A percentile compares a stretch with the other conserved stretches of the same genome.
phyloP scores from a whole-genome alignment of 2,329 filamentous ascomycete species.

The Aspergillus sergii region DNA sequence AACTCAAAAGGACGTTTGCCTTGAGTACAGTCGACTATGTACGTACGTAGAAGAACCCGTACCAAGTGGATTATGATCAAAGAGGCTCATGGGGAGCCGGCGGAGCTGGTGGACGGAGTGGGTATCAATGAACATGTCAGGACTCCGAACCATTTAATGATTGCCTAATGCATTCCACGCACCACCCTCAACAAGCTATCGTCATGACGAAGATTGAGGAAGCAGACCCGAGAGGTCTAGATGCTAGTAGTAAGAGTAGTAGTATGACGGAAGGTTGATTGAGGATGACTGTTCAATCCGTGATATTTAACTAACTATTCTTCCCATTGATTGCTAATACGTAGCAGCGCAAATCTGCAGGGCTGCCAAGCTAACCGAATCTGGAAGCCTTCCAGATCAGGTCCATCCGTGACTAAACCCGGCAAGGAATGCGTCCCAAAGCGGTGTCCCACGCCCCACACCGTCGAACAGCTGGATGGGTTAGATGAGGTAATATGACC shows the following conservation, averaged over 20 bases:
- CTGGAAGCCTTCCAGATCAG: conserved; percentile 5
- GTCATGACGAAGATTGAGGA: background rate
- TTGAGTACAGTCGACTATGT: background rate
- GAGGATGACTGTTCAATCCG: background rate
- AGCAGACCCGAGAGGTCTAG: no score
- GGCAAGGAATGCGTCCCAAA: background rate
- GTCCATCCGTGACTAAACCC: conserved; percentile 3
- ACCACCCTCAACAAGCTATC: background rate
- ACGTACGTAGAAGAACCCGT: background rate
- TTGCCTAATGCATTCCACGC: background rate
- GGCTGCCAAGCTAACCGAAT: conserved; percentile 2
- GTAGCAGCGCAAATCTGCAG: background rate
- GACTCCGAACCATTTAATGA: background rate
- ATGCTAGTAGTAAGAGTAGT: no score
- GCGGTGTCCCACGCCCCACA: background rate
- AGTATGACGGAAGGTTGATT: background rate
- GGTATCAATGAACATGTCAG: background rate
- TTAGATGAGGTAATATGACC: background rate
- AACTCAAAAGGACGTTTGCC: background rate
- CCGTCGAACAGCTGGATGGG: background rate
- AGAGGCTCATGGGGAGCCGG: background rate
- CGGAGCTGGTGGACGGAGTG: background rate
- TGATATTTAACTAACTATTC: background rate
- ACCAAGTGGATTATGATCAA: background rate
- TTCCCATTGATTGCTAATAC: background rate